Evolutionary conservation across 2,329 filamentous ascomycete genomes (phyloP).

Genomic region (Dactylellina sp.): DNA sequence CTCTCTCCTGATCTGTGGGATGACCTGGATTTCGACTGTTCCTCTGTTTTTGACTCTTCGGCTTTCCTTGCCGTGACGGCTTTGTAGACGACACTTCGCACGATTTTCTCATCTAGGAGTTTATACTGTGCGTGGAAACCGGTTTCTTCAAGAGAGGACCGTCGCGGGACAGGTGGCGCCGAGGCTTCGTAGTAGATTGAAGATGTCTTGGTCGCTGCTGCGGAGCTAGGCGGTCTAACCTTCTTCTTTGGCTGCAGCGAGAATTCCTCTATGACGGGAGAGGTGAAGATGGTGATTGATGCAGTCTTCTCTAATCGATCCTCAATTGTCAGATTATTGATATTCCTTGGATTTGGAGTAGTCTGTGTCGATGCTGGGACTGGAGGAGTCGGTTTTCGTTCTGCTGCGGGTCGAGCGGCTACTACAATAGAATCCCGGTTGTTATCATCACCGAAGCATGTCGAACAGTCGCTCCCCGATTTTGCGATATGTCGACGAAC

Average conservation of each 20-base stretch:
- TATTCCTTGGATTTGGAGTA: constrained; percentile 8
- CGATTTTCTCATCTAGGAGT: constrained; percentile 46
- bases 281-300: constrained; percentile 44
- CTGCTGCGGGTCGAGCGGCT: constrained; percentile 25
- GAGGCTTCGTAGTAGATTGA: constrained; percentile 49
- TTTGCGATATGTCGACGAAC: constrained; percentile 51
- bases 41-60: constrained; percentile 33
- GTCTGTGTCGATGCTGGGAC: constrained; percentile 17
- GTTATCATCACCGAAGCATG: constrained; percentile 50
- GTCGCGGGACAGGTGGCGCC: constrained; percentile 36
- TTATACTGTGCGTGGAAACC: constrained; percentile 54
- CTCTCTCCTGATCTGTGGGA: constrained; percentile 36
- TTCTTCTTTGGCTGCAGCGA: constrained; percentile 51
- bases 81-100: constrained; percentile 50
- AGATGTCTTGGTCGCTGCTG: constrained; percentile 49
- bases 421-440: constrained; percentile 47
- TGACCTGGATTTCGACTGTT: constrained; percentile 14
- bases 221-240: constrained; percentile 43
- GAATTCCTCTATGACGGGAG: constrained; percentile 51
- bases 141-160: constrained; percentile 38
- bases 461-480: constrained; percentile 51
- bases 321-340: constrained; percentile 2
- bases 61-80: constrained; percentile 40
- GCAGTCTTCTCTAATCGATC: constrained; percentile 31
- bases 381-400: neutral